A percentile compares a stretch with the other conserved stretches of the same genome.
Conservation (phyloP, 345 rosid genomes). For the Eucalyptus camaldulensis region DNA sequence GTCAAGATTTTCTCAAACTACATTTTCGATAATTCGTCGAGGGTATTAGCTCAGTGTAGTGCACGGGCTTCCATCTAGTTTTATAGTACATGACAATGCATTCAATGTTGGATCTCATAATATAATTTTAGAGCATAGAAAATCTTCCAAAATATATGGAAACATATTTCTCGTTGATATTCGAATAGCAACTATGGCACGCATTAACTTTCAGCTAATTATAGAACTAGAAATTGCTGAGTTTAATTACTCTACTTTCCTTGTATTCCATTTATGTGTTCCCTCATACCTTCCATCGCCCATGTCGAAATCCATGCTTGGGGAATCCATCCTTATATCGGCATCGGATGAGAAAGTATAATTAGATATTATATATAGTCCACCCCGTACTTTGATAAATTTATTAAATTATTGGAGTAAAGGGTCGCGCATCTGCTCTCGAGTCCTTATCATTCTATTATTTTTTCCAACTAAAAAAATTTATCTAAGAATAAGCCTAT, state of each 20-base stretch:
- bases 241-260: neutral
- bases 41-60: neutral
- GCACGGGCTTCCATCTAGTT: neutral
- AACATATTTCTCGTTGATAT: neutral
- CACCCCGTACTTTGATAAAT: neutral
- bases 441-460: neutral
- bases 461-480: neutral
- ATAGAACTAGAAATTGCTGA: neutral
- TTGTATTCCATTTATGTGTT: neutral
- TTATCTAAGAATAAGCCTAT: neutral
- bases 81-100: neutral
- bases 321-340: neutral
- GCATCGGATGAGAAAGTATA: neutral
- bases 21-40: neutral
- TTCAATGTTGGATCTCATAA: neutral
- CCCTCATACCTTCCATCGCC: neutral
- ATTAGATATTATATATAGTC: neutral
- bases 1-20: neutral
- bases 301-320: neutral
- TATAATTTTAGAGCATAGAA: neutral
- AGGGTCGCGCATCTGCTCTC: neutral
- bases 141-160: neutral
- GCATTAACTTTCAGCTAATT: neutral
- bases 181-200: neutral
- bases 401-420: neutral